Conservation (phyloP, 1,284 basidiomycete species). For the Grifola frondosa region DNA sequence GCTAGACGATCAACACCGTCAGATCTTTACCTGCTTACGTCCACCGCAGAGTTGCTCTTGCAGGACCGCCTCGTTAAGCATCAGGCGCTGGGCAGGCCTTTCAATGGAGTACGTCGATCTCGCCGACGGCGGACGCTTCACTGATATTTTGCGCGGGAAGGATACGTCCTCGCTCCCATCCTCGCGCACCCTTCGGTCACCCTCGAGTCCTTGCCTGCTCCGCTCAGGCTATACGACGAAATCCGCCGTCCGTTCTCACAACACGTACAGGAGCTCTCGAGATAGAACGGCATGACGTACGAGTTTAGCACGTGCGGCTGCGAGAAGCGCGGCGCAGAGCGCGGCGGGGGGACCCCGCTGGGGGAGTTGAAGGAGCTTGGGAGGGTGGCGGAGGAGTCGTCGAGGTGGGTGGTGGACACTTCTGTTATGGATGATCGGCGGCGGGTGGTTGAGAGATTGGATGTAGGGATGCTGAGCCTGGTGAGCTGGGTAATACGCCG, state of each 20-base stretch:
- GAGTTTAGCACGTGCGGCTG: slow-evolving; percentile 12
- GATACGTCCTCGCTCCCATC: slow-evolving; percentile 34
- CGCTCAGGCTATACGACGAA: slow-evolving; percentile 35
- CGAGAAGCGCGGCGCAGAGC: slow-evolving; percentile 14
- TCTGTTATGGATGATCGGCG: slow-evolving; percentile 10
- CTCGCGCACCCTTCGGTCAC: slow-evolving; percentile 31
- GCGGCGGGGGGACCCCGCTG: slow-evolving; percentile 2
- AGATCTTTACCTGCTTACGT: slow-evolving; percentile 27
- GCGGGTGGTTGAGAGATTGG: slow-evolving; percentile 4
- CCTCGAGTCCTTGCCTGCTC: slow-evolving; percentile 23
- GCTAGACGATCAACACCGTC: slow-evolving; percentile 35
- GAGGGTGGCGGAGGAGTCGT: not conserved
- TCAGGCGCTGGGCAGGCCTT: slow-evolving; percentile 43
- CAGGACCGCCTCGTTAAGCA: slow-evolving; percentile 40
- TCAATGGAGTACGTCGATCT: slow-evolving; percentile 24
- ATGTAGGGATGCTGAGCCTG: too few relatives aligned
- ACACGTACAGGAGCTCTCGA: slow-evolving; percentile 13
- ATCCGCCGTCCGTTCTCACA: slow-evolving; percentile 36
- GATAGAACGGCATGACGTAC: slow-evolving; percentile 10
- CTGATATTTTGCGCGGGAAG: slow-evolving; percentile 26
- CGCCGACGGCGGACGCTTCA: not conserved
- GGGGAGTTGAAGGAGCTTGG: too few relatives aligned
- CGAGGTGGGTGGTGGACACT: slow-evolving; percentile 8
- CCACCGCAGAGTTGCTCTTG: slow-evolving; percentile 33
- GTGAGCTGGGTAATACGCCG: too few relatives aligned